These are phyloP conservation scores for Oryza nivara DNA, from an alignment of 176 grass and related monocot species.

Conservation along the genomic window DNA sequence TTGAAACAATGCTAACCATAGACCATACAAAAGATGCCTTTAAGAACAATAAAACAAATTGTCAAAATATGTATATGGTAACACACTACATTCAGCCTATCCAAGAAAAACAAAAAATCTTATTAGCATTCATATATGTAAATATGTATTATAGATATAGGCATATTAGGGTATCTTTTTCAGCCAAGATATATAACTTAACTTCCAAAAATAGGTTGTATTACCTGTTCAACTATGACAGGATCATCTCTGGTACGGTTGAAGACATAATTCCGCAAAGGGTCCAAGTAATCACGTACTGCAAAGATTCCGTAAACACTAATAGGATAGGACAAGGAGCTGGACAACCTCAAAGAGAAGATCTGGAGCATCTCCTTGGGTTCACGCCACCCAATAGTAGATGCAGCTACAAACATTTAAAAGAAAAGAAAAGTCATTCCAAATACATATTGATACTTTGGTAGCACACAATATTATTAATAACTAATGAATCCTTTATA, in stretches of 20 bases:
- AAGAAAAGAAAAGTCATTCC: background rate
- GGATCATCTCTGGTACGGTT: constrained; percentile 1
- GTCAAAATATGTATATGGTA: no score
- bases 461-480: constrained; percentile 7
- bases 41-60: no score
- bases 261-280: constrained; percentile 19
- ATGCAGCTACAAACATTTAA: background rate
- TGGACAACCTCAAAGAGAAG: constrained; percentile 3
- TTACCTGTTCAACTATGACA: constrained; percentile 35
- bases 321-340: background rate
- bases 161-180: background rate
- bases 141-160: no score
- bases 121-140: no score
- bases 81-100: no score
- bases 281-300: constrained; percentile 30
- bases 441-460: background rate
- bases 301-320: constrained; percentile 21
- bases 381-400: background rate
- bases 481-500: background rate
- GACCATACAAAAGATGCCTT: no score
- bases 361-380: constrained; percentile 19
- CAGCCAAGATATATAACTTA: background rate
- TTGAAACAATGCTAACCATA: no score
- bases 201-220: background rate
- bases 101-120: no score